Conservation (phyloP, 768 basidiomycete species). For the Mycena haematopus region DNA sequence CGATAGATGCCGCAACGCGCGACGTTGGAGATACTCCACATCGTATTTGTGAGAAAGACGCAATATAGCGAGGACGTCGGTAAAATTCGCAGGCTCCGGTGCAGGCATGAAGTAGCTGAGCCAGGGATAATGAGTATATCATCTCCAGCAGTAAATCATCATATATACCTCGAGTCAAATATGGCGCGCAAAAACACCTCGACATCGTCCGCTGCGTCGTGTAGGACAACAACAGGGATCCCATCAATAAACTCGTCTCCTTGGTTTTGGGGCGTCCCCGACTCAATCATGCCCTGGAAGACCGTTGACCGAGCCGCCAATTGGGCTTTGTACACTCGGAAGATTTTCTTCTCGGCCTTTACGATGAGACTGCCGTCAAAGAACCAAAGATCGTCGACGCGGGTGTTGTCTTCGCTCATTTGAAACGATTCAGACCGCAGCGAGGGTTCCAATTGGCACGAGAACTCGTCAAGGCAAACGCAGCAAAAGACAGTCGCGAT, state of each 20-base stretch:
- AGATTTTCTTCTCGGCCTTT: conserved; percentile 1
- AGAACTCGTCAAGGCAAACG: not conserved
- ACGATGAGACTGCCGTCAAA: conserved; percentile 14
- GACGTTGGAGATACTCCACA: conserved; percentile 5
- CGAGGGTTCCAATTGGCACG: not conserved
- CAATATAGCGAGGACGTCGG: not conserved
- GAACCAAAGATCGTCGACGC: conserved; percentile 18
- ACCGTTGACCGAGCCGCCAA: conserved; percentile 16
- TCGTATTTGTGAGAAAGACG: conserved; percentile 7
- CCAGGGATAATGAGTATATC: not conserved
- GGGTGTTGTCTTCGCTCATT: not conserved
- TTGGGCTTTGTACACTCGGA: conserved; percentile 7
- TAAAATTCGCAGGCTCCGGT: not conserved
- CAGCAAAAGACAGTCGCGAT: too few relatives aligned
- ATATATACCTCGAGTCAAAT: conserved; percentile 9
- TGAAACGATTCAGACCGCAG: not conserved
- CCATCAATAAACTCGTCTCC: conserved; percentile 1
- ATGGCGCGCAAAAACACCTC: conserved; percentile 6
- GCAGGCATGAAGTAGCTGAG: conserved; percentile 8
- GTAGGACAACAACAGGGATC: not conserved
- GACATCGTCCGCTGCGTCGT: conserved; percentile 3
- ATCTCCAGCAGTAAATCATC: too few relatives aligned
- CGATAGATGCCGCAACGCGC: conserved; percentile 3
- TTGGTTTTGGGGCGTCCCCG: not conserved
- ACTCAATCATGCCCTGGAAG: conserved; percentile 3